These are phyloP conservation scores for Citrus cavaleriei DNA, from an alignment of 345 rosid genomes.

Conservation along the genomic window DNA sequence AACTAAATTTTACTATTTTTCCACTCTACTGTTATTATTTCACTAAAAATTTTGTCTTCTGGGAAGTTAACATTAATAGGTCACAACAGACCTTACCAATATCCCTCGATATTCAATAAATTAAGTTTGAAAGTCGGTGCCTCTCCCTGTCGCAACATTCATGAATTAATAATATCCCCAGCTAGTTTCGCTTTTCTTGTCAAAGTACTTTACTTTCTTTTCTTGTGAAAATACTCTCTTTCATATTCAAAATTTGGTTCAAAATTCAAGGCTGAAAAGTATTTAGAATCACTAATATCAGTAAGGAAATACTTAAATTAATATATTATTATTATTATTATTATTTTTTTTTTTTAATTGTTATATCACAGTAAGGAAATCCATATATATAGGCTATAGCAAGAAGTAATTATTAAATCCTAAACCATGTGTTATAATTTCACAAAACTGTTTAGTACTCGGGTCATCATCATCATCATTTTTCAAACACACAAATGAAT, in stretches of 20 bases:
- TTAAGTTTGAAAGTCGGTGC: neutral
- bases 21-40: neutral
- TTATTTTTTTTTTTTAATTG: too few species aligned
- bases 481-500: too few species aligned
- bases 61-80: neutral
- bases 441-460: neutral
- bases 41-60: neutral
- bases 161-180: neutral
- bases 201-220: neutral
- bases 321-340: too few species aligned
- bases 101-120: neutral
- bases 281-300: too few species aligned
- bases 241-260: too few species aligned
- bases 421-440: too few species aligned
- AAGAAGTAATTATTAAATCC: too few species aligned
- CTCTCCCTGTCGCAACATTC: neutral
- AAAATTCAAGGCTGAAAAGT: neutral
- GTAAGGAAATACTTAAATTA: too few species aligned
- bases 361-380: too few species aligned
- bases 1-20: neutral
- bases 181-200: too few species aligned
- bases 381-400: too few species aligned
- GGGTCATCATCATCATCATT: neutral
- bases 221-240: too few species aligned
- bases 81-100: neutral